Evolutionary conservation across 495 filamentous ascomycete species (phyloP).

Genomic region (Geoglossum glabrum): DNA sequence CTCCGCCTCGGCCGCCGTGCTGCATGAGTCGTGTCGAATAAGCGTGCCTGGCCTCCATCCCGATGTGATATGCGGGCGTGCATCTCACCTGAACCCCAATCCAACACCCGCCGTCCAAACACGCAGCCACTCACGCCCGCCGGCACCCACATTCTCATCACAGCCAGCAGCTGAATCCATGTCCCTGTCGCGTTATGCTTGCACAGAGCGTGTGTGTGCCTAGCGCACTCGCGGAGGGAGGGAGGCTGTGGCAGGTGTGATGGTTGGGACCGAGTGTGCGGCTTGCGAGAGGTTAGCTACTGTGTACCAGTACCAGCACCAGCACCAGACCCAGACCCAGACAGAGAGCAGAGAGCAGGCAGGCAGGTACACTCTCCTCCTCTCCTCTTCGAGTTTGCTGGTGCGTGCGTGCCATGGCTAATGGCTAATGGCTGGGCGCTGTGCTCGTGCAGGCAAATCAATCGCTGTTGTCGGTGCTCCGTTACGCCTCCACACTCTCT

Average conservation of each 20-base stretch:
- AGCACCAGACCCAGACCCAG: too few relatives aligned
- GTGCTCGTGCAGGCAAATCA: not conserved
- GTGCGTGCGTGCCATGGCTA: too few relatives aligned
- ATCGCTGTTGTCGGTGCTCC: not conserved
- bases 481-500: not conserved
- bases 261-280: too few relatives aligned
- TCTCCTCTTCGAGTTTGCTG: too few relatives aligned
- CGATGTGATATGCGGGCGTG: conserved; percentile 1
- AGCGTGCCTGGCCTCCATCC: not conserved
- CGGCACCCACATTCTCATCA: not conserved
- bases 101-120: not conserved
- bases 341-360: too few relatives aligned
- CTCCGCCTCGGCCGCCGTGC: not conserved
- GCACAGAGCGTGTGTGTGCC: not conserved
- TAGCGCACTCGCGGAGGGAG: not conserved
- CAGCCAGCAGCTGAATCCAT: not conserved
- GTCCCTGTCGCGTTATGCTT: not conserved
- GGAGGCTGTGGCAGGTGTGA: not conserved
- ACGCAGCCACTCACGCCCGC: not conserved
- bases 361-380: too few relatives aligned
- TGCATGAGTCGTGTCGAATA: not conserved
- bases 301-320: too few relatives aligned
- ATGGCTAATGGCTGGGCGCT: too few relatives aligned
- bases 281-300: too few relatives aligned
- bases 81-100: not conserved